Conservation (phyloP, 2,329 filamentous ascomycete genomes). For the Cladosporium sp. region DNA sequence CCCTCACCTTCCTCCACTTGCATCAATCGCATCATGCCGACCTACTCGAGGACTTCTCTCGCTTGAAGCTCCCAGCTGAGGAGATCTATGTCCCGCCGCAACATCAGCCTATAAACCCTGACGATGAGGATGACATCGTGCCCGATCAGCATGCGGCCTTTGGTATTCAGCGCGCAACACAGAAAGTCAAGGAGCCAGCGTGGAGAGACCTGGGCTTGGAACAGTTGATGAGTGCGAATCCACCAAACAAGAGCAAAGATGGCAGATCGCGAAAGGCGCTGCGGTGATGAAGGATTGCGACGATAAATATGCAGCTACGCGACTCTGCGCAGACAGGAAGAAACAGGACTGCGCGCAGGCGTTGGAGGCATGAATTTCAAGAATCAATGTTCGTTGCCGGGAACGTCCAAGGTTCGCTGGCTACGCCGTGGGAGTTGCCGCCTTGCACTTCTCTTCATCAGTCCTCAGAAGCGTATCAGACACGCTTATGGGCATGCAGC, state of each 20-base stretch:
- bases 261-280: conserved; percentile 6
- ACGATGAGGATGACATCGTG: conserved; percentile 84
- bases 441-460: no score
- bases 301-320: no score
- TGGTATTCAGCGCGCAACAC: conserved; percentile 76
- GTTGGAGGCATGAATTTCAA: no score
- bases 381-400: no score
- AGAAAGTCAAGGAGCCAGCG: conserved; percentile 64
- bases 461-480: no score
- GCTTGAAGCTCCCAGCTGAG: conserved; percentile 48
- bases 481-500: no score
- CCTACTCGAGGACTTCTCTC: conserved; percentile 62
- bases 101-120: conserved; percentile 77
- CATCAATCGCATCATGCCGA: conserved; percentile 68
- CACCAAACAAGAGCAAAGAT: conserved; percentile 31
- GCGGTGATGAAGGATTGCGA: background rate
- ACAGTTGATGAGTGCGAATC: conserved; percentile 64
- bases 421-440: no score
- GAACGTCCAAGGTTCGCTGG: no score
- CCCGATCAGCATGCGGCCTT: conserved; percentile 86
- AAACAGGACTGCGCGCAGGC: background rate
- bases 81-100: conserved; percentile 78
- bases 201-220: conserved; percentile 77
- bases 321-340: background rate
- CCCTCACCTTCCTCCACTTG: conserved; percentile 73